Conservation (phyloP, 352 stramenopile species). For the Pythium pyrilobum region DNA sequence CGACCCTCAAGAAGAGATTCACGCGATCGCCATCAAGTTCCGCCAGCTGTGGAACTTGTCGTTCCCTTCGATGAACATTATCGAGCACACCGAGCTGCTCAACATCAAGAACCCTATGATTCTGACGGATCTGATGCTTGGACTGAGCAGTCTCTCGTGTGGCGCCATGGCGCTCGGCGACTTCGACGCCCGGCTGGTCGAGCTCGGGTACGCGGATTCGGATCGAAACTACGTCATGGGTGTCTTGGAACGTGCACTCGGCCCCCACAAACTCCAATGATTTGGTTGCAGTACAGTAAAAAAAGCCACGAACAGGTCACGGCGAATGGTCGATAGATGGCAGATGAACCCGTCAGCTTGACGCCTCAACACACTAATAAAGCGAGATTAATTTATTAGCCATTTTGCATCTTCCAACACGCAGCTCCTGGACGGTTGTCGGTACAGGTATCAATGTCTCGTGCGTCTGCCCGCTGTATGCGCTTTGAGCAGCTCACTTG, state of each 20-base stretch:
- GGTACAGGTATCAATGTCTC: not conserved
- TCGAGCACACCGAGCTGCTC: slow-evolving; percentile 54
- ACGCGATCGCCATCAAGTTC: slow-evolving; percentile 40
- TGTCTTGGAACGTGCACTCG: slow-evolving; percentile 35
- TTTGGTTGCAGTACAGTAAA: not conserved
- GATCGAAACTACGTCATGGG: slow-evolving; percentile 53
- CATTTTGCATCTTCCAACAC: slow-evolving; percentile 23
- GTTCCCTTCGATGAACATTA: slow-evolving; percentile 66
- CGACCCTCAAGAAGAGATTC: not conserved
- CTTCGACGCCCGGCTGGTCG: slow-evolving; percentile 49
- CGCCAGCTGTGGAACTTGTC: slow-evolving; percentile 68
- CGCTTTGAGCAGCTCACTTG: slow-evolving; percentile 1
- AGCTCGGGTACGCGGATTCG: slow-evolving; percentile 53
- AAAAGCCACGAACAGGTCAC: not conserved
- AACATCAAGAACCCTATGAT: slow-evolving; percentile 60
- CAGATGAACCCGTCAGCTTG: slow-evolving; percentile 8
- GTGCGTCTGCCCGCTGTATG: not conserved
- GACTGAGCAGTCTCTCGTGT: slow-evolving; percentile 68
- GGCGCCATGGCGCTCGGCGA: slow-evolving; percentile 48
- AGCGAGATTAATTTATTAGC: slow-evolving; percentile 29
- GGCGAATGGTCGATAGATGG: slow-evolving; percentile 6
- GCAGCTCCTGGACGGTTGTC: not conserved
- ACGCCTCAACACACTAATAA: slow-evolving; percentile 10
- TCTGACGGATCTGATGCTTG: slow-evolving; percentile 75
- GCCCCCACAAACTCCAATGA: slow-evolving; percentile 2